Base-by-base conservation (phyloP, 2,329 filamentous ascomycete species). In the Epichloe glyceriae region DNA sequence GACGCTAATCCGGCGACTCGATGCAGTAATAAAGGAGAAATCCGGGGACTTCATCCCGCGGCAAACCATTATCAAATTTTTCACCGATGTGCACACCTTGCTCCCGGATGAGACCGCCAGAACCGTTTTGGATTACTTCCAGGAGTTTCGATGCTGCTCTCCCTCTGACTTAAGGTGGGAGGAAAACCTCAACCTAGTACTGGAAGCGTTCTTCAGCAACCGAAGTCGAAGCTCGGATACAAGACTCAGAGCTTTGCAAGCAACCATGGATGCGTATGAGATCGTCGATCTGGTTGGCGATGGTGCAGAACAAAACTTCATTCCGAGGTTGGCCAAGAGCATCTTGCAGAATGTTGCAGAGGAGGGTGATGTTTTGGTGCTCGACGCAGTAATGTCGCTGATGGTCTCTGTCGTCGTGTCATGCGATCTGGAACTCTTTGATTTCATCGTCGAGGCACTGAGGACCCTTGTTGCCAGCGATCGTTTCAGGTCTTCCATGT, bases 141-240 rank as follows among this genome's bases (percentile, higher is more conserved):
- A 76, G 50, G 79, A 86, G 49, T 83, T 85, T 55, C 74, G 83
- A 44, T 82, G 80, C 58, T 85, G 86, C 58, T 84, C 83, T 43
- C 85, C 85, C 2, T 86, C 85, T 0, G 83, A 87, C 57, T 65
- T 74, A 45, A 71, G 78, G 37, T 89, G 85, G 85, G 74, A 84
- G 54, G 67, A 74, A 2, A 85, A 86, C 49, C 70, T 85, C 50
- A 68, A 70, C 15, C 67, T 79, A 26, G 73, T 88, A 1, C 63
- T 87, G 15, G 70, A 76, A 19, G 74, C 75, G 1, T 83, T 88
- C 59, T 81, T 86, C 57, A 74, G 75, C 41, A 79, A 86, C 58
- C 73, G 72, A 34, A 69, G 65, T 11, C 77, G 83, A 42, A 80
- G 81, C 12, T 75, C 79, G 2, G 67, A 76, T 49, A 78, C 85